Evolutionary conservation across 768 basidiomycete species (phyloP).

Genomic region (Cystofilobasidium ferigula): DNA sequence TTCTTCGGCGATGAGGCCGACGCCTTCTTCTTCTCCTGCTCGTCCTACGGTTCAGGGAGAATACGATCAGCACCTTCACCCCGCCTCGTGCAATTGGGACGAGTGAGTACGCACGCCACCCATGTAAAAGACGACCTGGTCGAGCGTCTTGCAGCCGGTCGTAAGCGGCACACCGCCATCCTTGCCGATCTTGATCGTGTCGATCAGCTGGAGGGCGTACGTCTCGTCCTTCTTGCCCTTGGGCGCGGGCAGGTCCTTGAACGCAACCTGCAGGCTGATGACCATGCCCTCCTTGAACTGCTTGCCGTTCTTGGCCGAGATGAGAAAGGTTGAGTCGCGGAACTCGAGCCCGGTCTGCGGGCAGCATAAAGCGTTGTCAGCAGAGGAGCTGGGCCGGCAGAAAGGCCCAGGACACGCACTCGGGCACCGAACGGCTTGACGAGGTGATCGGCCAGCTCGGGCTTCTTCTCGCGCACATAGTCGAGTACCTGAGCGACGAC

Average conservation of each 20-base stretch:
- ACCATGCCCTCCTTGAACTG: conserved; percentile 68
- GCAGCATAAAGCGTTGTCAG: neutral
- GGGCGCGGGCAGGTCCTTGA: conserved; percentile 65
- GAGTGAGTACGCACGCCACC: conserved; percentile 25
- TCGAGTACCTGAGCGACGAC: conserved; percentile 65
- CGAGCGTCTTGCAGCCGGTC: conserved; percentile 68
- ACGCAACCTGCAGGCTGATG: conserved; percentile 71
- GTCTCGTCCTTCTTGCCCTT: conserved; percentile 53
- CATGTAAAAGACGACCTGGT: conserved; percentile 77
- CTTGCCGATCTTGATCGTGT: conserved; percentile 69
- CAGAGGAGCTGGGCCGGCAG: neutral
- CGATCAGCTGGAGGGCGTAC: conserved; percentile 76
- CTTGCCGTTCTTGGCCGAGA: conserved; percentile 68
- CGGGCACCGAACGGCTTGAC: conserved; percentile 84
- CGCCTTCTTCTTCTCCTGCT: conserved; percentile 39
- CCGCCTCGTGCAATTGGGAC: too few species aligned
- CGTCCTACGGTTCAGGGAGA: conserved; percentile 41
- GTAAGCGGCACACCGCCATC: conserved; percentile 54
- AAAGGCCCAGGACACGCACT: conserved; percentile 43
- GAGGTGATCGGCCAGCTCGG: conserved; percentile 71
- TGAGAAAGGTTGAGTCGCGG: conserved; percentile 71
- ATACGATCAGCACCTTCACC: neutral
- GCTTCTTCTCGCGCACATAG: conserved; percentile 63
- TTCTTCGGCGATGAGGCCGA: conserved; percentile 44
- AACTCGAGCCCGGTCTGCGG: conserved; percentile 96